A percentile compares a stretch with the other conserved stretches of the same genome.
Conservation (phyloP, 1,139 yeast species). For the Candida sanyaensis region DNA sequence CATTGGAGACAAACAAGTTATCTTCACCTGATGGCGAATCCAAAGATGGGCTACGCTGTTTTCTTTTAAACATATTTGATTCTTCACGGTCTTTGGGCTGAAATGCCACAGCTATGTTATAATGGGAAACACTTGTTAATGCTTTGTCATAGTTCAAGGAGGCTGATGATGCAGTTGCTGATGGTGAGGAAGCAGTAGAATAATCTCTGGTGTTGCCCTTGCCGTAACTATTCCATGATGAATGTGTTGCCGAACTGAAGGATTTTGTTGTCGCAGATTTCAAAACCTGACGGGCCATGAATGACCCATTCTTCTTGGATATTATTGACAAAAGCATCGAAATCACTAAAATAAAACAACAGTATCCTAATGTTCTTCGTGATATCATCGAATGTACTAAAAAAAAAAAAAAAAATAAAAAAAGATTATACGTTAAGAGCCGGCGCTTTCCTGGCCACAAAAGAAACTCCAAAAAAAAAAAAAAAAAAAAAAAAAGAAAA, state of each 20-base stretch:
- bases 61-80: slow-evolving; percentile 40
- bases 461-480: neutral
- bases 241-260: slow-evolving; percentile 5
- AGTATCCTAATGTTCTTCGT: slow-evolving; percentile 3
- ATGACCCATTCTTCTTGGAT: slow-evolving; percentile 23
- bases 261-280: neutral
- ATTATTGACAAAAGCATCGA: slow-evolving; percentile 31
- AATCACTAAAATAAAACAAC: slow-evolving; percentile 18
- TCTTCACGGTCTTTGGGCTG: slow-evolving; percentile 69
- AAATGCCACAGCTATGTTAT: slow-evolving; percentile 66
- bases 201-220: neutral
- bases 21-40: slow-evolving; percentile 84
- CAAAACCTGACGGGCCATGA: neutral
- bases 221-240: slow-evolving; percentile 1
- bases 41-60: slow-evolving; percentile 28
- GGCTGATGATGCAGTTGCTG: slow-evolving; percentile 14
- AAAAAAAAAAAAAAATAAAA: too few relatives aligned
- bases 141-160: slow-evolving; percentile 18
- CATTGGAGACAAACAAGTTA: slow-evolving; percentile 62
- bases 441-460: neutral
- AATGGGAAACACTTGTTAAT: slow-evolving; percentile 34
- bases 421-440: too few relatives aligned
- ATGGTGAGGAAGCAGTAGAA: slow-evolving; percentile 10
- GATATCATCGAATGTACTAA: slow-evolving; percentile 2
- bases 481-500: too few relatives aligned